Conservation (phyloP, 805 yeast genomes). For the Saccharomycopsis olivae region DNA sequence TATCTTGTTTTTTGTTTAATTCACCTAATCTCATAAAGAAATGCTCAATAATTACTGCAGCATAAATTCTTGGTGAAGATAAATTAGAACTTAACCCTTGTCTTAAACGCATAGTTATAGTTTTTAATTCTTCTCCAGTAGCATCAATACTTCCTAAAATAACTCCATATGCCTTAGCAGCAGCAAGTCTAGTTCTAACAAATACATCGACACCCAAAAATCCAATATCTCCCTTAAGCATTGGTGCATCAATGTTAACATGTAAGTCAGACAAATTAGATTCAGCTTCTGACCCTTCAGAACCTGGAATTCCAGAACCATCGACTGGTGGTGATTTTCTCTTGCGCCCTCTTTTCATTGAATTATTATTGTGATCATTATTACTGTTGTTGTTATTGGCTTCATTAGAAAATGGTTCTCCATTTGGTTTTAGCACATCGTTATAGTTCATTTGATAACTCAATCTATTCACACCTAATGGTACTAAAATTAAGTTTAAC, state of each 20-base stretch:
- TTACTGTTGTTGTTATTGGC: conserved; percentile 18
- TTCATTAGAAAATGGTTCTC: conserved; percentile 27
- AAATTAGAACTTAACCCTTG: conserved; percentile 47
- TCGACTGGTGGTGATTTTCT: conserved; percentile 29
- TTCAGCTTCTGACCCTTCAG: conserved; percentile 24
- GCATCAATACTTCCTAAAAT: conserved; percentile 40
- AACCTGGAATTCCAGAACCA: neutral
- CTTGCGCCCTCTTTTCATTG: conserved; percentile 33
- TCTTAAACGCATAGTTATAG: conserved; percentile 22
- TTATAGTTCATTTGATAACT: conserved; percentile 73
- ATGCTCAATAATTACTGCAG: conserved; percentile 63
- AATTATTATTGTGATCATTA: conserved; percentile 18
- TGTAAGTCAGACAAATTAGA: conserved; percentile 46
- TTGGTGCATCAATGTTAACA: conserved; percentile 88
- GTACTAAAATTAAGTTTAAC: conserved; percentile 71
- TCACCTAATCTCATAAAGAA: conserved; percentile 33
- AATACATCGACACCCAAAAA: conserved; percentile 69
- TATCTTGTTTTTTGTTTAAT: conserved; percentile 3
- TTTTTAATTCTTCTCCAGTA: conserved; percentile 28
- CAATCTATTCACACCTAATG: conserved; percentile 87
- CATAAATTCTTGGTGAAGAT: conserved; percentile 70
- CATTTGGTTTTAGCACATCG: conserved; percentile 75
- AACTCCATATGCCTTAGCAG: conserved; percentile 67
- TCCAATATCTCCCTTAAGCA: conserved; percentile 82
- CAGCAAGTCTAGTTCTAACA: conserved; percentile 62